phyloP scores from a whole-genome alignment of 2,329 filamentous ascomycete genomes.

The Pyrenophora teres region DNA sequence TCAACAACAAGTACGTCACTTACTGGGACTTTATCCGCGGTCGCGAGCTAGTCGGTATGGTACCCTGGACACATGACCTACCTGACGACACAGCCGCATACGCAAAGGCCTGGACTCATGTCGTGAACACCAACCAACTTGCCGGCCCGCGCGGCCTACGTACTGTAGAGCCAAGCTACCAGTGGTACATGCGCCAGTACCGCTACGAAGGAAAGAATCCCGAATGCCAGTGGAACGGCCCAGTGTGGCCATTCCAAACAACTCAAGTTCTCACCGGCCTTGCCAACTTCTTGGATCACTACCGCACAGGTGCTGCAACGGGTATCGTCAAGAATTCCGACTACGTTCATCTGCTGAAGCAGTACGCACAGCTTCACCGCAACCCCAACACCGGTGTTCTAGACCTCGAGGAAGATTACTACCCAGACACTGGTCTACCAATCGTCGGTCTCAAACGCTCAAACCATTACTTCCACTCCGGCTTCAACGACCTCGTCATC shows the following conservation, averaged over 20 bases:
- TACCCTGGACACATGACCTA: constrained; percentile 52
- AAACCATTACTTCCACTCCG: constrained; percentile 55
- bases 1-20: constrained; percentile 46
- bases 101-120: constrained; percentile 47
- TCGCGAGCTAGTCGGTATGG: constrained; percentile 51
- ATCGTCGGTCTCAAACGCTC: constrained; percentile 52
- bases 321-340: constrained; percentile 36
- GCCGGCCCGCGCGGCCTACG: constrained; percentile 47
- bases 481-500: constrained; percentile 50
- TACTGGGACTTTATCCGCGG: constrained; percentile 51
- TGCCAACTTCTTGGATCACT: constrained; percentile 52
- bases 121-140: constrained; percentile 43
- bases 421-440: constrained; percentile 49
- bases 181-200: constrained; percentile 54
- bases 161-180: constrained; percentile 52
- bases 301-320: constrained; percentile 33
- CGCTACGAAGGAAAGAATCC: constrained; percentile 45
- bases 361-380: constrained; percentile 51
- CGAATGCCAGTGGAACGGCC: constrained; percentile 55
- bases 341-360: constrained; percentile 45
- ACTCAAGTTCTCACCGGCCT: constrained; percentile 50
- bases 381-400: constrained; percentile 39
- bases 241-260: constrained; percentile 53
- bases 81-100: constrained; percentile 48
- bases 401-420: constrained; percentile 52